Base-by-base conservation (phyloP, 179 eudicot genomes). In the Drosera spatulata region DNA sequence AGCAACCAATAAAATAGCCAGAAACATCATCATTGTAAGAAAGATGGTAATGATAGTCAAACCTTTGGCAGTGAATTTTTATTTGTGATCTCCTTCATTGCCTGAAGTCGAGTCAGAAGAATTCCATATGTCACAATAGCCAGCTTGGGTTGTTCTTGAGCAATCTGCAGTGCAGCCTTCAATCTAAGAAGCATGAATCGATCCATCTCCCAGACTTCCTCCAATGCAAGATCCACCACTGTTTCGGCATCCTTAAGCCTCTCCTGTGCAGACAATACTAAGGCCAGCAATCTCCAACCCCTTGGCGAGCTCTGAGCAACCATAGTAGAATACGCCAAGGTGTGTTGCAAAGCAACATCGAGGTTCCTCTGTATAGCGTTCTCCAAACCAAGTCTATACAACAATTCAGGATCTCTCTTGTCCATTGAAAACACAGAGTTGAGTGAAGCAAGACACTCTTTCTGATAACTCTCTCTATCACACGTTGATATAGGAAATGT, bases 191-290 rank as follows among this genome's bases (percentile, higher is more conserved):
- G 72, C 57, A 70, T 64, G n/a, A 77, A 63, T 63, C 66, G 84
- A 65, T 85, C 91, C 45, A 70, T 53, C 51, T 65, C 75, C 53
- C 71, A 81, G 49, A 82, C 80, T 70, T 91, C 98, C 61, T 85
- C 90, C 67, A 84, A 70, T 3, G 87, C 95, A 64, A 91, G 71
- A 69, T 91, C 95, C 63, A 88, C 75, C 46, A 91, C 68, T 38
- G 83, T 82, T 70, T 84, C 96, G 60, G 98, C 88, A 67, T 91
- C 96, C 71, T 77, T 69, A 14, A 82, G 63, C 61, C 87, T 84
- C 70, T 85, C 81, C 56, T 84, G 82, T 13, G 89, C 91, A 46
- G 98, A 88, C 62, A 77, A 79, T 55, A 84, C 67, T 55, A 82
- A 69, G 46, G 91, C 84, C 66, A 91, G 70, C 37, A 91, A 76